A percentile compares a stretch with the other conserved stretches of the same genome.
Conservation (phyloP, 805 yeast species). For the Metschnikowia cubensis region DNA sequence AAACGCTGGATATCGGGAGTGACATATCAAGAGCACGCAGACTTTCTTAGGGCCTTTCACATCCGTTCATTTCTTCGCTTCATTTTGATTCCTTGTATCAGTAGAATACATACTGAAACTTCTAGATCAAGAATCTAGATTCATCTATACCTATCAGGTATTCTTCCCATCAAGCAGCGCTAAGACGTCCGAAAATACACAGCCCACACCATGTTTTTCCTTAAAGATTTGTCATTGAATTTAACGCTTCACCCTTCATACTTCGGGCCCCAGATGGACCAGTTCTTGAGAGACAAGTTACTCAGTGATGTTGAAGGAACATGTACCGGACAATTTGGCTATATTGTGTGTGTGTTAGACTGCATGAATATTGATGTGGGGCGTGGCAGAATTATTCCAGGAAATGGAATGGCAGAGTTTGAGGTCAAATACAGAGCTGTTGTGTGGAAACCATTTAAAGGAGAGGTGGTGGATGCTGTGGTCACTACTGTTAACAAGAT, state of each 20-base stretch:
- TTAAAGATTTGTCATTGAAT: conserved; percentile 85
- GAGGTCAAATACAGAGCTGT: conserved; percentile 95
- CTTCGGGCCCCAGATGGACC: conserved; percentile 97
- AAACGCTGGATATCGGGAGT: not conserved
- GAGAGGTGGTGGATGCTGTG: conserved; percentile 96
- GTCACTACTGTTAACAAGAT: conserved; percentile 90
- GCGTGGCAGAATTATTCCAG: conserved; percentile 85
- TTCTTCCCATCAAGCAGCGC: not conserved
- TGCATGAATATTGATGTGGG: conserved; percentile 94
- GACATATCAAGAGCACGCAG: not conserved
- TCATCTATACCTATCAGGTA: not conserved
- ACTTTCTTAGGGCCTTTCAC: not conserved
- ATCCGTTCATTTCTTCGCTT: not conserved
- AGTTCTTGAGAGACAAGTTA: conserved; percentile 81
- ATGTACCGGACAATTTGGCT: conserved; percentile 98
- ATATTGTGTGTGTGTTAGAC: conserved; percentile 92
- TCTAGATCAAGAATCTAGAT: not conserved
- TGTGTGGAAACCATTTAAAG: conserved; percentile 98
- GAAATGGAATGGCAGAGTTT: conserved; percentile 92
- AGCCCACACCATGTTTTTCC: conserved; percentile 35
- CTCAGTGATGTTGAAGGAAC: conserved; percentile 97
- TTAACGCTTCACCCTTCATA: conserved; percentile 95
- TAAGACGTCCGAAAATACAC: not conserved
- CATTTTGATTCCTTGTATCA: not conserved
- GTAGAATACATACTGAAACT: not conserved